These are phyloP conservation scores for Lophium mytilinum DNA, from an alignment of 495 filamentous ascomycete genomes.

Conservation along the genomic window DNA sequence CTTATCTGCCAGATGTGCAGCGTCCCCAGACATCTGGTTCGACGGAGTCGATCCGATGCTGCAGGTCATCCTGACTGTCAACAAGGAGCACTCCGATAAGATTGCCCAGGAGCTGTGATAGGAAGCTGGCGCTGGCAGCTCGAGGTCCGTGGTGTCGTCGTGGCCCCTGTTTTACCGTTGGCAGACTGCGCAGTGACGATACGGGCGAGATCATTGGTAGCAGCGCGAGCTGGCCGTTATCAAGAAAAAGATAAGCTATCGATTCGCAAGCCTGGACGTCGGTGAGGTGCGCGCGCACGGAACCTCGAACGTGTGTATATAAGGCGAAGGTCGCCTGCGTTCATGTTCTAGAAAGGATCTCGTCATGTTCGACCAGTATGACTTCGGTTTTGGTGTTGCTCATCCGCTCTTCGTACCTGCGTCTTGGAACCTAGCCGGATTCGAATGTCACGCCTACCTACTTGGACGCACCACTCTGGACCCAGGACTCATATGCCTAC, in stretches of 20 bases:
- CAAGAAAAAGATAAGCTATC: constrained; percentile 24
- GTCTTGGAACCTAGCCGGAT: too few species aligned
- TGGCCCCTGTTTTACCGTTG: constrained; percentile 14
- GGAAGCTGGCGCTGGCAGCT: constrained; percentile 12
- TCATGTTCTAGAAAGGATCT: too few species aligned
- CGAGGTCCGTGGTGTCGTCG: constrained; percentile 11
- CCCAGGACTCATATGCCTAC: too few species aligned
- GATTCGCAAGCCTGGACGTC: constrained; percentile 8
- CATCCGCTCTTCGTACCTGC: too few species aligned
- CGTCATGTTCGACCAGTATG: too few species aligned
- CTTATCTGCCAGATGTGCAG: background rate
- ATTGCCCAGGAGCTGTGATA: constrained; percentile 17
- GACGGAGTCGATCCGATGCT: constrained; percentile 5
- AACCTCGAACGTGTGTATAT: too few species aligned
- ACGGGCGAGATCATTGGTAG: constrained; percentile 14
- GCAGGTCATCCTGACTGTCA: constrained; percentile 13
- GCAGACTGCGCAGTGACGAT: constrained; percentile 1
- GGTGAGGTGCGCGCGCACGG: background rate
- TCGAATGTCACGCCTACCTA: too few species aligned
- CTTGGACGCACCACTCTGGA: too few species aligned
- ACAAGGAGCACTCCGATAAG: constrained; percentile 9
- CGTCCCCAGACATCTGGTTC: background rate
- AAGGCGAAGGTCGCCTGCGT: too few species aligned
- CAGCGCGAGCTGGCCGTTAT: constrained; percentile 15
- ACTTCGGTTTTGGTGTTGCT: too few species aligned